These are phyloP conservation scores for Sclerotinia nivalis DNA, from an alignment of 2,329 filamentous ascomycete species.

Conservation along the genomic window DNA sequence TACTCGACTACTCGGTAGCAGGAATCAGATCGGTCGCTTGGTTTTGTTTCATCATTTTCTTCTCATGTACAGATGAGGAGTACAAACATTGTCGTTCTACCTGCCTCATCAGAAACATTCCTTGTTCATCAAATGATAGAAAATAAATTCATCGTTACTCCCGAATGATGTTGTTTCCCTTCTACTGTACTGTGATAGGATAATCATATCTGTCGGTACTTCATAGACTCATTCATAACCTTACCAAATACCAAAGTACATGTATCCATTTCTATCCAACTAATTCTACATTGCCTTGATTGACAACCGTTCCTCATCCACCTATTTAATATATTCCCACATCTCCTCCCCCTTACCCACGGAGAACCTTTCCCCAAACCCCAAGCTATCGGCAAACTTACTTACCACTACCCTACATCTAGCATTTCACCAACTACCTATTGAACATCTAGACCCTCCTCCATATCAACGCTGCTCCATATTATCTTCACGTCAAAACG, in stretches of 20 bases:
- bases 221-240: background rate
- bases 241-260: background rate
- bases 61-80: too few species aligned
- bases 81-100: too few species aligned
- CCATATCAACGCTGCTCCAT: background rate
- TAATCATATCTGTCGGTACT: conserved; percentile 2
- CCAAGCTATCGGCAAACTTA: conserved; percentile 6
- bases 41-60: too few species aligned
- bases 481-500: background rate
- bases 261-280: background rate
- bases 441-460: conserved; percentile 1
- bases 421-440: background rate
- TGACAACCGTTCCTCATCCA: background rate
- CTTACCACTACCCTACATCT: background rate
- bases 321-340: background rate
- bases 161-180: background rate
- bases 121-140: background rate
- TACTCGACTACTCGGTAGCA: too few species aligned
- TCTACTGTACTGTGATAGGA: background rate
- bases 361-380: background rate
- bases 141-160: background rate
- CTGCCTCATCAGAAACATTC: too few species aligned
- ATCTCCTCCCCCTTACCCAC: background rate
- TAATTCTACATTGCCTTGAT: background rate
- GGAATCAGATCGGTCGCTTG: too few species aligned